Percentiles rank a stretch among this genome's conserved stretches.
phyloP scores from a whole-genome alignment of 176 grass and related monocot genomes.

The Oryza glaberrima region DNA sequence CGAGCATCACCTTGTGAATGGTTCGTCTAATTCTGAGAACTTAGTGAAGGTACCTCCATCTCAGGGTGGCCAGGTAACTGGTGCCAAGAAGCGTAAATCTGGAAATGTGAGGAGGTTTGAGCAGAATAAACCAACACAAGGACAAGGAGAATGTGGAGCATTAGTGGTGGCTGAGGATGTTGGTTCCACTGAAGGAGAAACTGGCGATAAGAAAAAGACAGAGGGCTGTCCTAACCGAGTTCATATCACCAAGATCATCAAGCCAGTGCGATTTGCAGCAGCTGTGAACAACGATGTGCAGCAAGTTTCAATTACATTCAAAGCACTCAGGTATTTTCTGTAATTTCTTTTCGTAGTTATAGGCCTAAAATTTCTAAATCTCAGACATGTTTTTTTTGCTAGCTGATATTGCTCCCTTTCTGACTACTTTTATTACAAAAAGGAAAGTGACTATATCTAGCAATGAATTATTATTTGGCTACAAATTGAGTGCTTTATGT shows the following conservation, averaged over 20 bases:
- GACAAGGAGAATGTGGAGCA: conserved; percentile 47
- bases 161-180: conserved; percentile 44
- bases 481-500: conserved; percentile 11
- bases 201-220: conserved; percentile 55
- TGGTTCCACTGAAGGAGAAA: conserved; percentile 68
- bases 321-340: conserved; percentile 68
- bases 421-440: not conserved
- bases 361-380: conserved; percentile 17
- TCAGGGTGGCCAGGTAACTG: conserved; percentile 73
- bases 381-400: conserved; percentile 3
- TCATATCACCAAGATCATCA: conserved; percentile 76
- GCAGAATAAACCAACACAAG: conserved; percentile 36
- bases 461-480: not conserved
- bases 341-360: not conserved
- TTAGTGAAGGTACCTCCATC: conserved; percentile 39
- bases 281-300: conserved; percentile 71
- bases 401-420: not conserved
- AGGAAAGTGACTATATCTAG: not conserved
- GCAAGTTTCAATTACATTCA: conserved; percentile 83
- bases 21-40: conserved; percentile 50
- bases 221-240: conserved; percentile 40
- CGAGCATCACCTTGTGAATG: conserved; percentile 44
- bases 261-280: conserved; percentile 66
- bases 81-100: conserved; percentile 95
- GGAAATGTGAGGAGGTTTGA: conserved; percentile 89